A percentile compares a stretch with the other conserved stretches of the same genome.
These are phyloP conservation scores for Serendipita sp. DNA, from an alignment of 768 basidiomycete genomes.

Conservation along the genomic window DNA sequence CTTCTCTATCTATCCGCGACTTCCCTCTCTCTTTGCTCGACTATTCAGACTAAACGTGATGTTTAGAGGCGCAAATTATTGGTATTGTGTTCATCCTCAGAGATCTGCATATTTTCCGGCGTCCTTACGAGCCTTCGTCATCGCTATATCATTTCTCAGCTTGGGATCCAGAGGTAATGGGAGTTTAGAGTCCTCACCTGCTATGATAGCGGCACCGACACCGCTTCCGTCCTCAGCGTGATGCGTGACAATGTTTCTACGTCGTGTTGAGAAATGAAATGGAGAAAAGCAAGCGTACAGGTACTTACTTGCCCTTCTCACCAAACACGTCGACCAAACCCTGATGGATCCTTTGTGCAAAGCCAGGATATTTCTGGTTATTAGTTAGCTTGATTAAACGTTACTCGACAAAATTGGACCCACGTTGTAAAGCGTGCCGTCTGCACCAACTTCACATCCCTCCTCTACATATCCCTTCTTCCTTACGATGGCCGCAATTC, in stretches of 20 bases:
- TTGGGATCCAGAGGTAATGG: slow-evolving; percentile 7
- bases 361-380: slow-evolving; percentile 86
- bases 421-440: slow-evolving; percentile 91
- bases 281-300: neutral
- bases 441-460: slow-evolving; percentile 77
- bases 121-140: slow-evolving; percentile 74
- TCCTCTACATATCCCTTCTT: slow-evolving; percentile 90
- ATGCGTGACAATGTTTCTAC: slow-evolving; percentile 57
- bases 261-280: neutral
- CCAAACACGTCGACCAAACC: slow-evolving; percentile 91
- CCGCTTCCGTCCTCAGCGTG: slow-evolving; percentile 88
- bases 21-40: too few species aligned
- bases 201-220: slow-evolving; percentile 93
- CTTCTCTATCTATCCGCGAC: too few species aligned
- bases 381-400: neutral
- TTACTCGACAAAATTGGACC: slow-evolving; percentile 17
- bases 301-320: slow-evolving; percentile 72
- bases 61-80: neutral
- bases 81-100: slow-evolving; percentile 14
- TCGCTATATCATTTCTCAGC: slow-evolving; percentile 33
- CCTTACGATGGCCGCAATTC: slow-evolving; percentile 90
- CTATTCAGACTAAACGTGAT: neutral
- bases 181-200: slow-evolving; percentile 30
- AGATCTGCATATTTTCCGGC: slow-evolving; percentile 39
- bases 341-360: slow-evolving; percentile 83